Percentiles rank a stretch among this genome's conserved stretches.
Conservation (phyloP, 345 rosid species). For the Eucalyptus coolabah region DNA sequence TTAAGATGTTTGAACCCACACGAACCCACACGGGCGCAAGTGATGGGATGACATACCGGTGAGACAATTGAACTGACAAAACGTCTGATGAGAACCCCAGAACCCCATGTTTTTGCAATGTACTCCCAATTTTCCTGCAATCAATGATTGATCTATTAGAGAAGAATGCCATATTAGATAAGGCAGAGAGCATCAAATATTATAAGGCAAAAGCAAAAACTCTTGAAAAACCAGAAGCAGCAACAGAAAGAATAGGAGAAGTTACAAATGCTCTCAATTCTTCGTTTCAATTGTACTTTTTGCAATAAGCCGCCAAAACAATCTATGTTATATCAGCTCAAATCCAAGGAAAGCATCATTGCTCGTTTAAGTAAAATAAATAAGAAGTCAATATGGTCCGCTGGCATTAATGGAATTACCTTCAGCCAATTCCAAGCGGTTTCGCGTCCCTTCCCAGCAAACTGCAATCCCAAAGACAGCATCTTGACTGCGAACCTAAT, state of each 20-base stretch:
- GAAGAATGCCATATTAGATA: background rate
- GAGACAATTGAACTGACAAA: constrained; percentile 65
- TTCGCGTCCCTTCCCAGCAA: constrained; percentile 79
- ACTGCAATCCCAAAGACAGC: constrained; percentile 62
- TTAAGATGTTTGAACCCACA: background rate
- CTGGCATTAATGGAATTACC: constrained; percentile 14
- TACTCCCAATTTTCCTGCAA: constrained; percentile 69
- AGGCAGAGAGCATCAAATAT: background rate
- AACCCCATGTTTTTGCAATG: constrained; percentile 52
- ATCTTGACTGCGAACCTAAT: constrained; percentile 85
- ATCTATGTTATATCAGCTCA: background rate
- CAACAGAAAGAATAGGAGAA: background rate
- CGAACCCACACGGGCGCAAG: background rate
- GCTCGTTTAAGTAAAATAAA: background rate
- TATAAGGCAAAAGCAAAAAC: background rate
- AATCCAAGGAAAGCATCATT: background rate
- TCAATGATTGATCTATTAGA: background rate
- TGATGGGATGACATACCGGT: constrained; percentile 32
- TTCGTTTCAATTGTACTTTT: background rate
- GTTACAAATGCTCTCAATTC: background rate
- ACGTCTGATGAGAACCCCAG: constrained; percentile 64
- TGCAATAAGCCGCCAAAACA: background rate
- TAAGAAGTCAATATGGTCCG: background rate
- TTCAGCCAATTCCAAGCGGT: constrained; percentile 86
- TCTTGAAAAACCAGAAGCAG: background rate